phyloP scores from a whole-genome alignment of 495 filamentous ascomycete genomes.

The Amphirosellinia nigrospora region DNA sequence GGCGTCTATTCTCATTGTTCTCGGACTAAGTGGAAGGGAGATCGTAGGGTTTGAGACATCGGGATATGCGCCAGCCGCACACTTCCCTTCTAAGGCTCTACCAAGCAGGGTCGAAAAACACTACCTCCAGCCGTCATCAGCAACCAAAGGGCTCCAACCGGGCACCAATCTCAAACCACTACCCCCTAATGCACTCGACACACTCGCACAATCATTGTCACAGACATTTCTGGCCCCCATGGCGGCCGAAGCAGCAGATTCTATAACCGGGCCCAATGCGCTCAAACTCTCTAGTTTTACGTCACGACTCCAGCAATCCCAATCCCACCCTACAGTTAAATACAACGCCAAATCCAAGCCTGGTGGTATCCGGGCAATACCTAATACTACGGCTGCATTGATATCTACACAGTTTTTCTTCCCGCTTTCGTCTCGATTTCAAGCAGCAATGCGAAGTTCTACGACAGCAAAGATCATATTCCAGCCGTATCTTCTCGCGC shows the following conservation, averaged over 20 bases:
- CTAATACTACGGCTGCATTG: conserved; percentile 77
- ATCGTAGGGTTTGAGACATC: conserved; percentile 79
- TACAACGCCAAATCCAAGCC: conserved; percentile 47
- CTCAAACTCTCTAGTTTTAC: conserved; percentile 72
- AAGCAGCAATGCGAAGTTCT: conserved; percentile 54
- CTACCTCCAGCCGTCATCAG: conserved; percentile 39
- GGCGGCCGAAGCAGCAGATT: conserved; percentile 72
- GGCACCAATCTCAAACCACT: conserved; percentile 51
- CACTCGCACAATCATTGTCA: conserved; percentile 65
- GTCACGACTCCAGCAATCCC: conserved; percentile 42
- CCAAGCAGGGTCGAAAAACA: conserved; percentile 63
- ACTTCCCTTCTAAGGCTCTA: conserved; percentile 77
- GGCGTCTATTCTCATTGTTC: conserved; percentile 75
- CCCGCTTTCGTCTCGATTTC: conserved; percentile 68
- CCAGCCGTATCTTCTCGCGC: conserved; percentile 63
- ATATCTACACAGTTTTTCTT: conserved; percentile 82
- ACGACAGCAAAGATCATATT: conserved; percentile 58
- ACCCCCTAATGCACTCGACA: conserved; percentile 64
- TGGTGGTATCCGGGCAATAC: conserved; percentile 64
- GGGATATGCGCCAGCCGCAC: conserved; percentile 50
- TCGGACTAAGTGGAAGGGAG: conserved; percentile 87
- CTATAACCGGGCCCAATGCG: conserved; percentile 75
- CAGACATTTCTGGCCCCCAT: conserved; percentile 78
- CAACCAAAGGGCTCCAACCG: conserved; percentile 28
- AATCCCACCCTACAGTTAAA: conserved; percentile 23